phyloP scores from a whole-genome alignment of 768 basidiomycete genomes.

The Boletellus sp. region DNA sequence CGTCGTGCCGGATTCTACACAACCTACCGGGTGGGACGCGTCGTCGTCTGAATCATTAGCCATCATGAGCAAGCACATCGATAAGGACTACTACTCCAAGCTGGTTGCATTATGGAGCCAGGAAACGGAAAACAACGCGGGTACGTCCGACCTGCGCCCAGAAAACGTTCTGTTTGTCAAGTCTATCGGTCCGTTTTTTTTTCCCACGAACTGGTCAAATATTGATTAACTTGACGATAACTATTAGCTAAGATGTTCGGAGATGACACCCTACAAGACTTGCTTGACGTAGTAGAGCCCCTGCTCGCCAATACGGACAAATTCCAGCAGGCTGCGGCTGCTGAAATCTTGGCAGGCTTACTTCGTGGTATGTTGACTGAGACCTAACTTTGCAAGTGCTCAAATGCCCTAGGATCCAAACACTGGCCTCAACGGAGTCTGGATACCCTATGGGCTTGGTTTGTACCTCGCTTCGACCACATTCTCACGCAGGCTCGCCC shows the following conservation, averaged over 20 bases:
- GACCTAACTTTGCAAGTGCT: constrained; percentile 4
- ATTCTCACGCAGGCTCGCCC: constrained; percentile 79
- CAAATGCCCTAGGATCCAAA: constrained; percentile 57
- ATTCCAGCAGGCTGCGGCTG: constrained; percentile 82
- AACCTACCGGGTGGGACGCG: constrained; percentile 50
- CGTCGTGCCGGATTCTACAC: constrained; percentile 28
- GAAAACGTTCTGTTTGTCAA: constrained; percentile 50
- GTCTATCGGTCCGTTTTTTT: constrained; percentile 41
- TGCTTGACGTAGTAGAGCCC: constrained; percentile 56
- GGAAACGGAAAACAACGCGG: constrained; percentile 61
- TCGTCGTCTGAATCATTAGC: constrained; percentile 48
- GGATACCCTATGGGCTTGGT: constrained; percentile 70
- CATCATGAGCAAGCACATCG: constrained; percentile 46
- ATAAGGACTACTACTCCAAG: constrained; percentile 56
- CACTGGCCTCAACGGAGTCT: constrained; percentile 66
- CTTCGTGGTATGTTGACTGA: constrained; percentile 53
- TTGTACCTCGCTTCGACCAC: constrained; percentile 51
- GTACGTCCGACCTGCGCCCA: constrained; percentile 52
- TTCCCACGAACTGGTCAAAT: constrained; percentile 36
- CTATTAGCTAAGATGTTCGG: constrained; percentile 64
- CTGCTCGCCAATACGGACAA: constrained; percentile 65
- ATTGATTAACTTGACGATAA: constrained; percentile 26
- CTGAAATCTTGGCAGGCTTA: constrained; percentile 69
- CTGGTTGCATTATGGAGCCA: constrained; percentile 71
- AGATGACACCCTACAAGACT: constrained; percentile 45